These are phyloP conservation scores for Hansenula sp. DNA, from an alignment of 1,139 yeast species.

Conservation along the genomic window DNA sequence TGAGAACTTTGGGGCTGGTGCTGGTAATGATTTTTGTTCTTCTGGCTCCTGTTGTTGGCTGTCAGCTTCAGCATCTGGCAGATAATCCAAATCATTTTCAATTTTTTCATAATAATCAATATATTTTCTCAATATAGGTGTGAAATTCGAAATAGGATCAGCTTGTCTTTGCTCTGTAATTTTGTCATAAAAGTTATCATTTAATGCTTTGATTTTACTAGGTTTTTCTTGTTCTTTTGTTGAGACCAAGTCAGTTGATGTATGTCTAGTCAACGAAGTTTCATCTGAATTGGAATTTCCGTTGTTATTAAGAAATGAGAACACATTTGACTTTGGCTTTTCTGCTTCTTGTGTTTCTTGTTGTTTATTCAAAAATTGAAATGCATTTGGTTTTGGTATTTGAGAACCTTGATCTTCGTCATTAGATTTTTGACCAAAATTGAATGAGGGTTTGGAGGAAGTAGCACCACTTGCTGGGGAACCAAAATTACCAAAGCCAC, in stretches of 20 bases:
- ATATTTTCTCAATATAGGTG: slow-evolving; percentile 57
- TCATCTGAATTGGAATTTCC: background rate
- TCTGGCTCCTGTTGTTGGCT: slow-evolving; percentile 7
- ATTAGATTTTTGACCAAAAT: slow-evolving; percentile 9
- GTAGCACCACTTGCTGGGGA: slow-evolving; percentile 1
- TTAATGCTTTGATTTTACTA: slow-evolving; percentile 60
- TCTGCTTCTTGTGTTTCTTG: slow-evolving; percentile 3
- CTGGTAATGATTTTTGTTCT: slow-evolving; percentile 8
- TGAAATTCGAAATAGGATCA: slow-evolving; percentile 56
- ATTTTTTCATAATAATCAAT: slow-evolving; percentile 48
- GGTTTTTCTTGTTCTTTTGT: slow-evolving; percentile 18
- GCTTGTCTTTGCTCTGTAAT: slow-evolving; percentile 39
- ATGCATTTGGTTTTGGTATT: slow-evolving; percentile 9
- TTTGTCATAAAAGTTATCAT: slow-evolving; percentile 55
- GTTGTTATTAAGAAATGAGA: slow-evolving; percentile 5
- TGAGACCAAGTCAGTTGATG: slow-evolving; percentile 5
- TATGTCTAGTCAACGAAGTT: slow-evolving; percentile 3
- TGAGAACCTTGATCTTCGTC: background rate
- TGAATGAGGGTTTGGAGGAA: slow-evolving; percentile 18
- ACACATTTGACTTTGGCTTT: slow-evolving; percentile 3
- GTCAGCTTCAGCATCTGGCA: slow-evolving; percentile 21
- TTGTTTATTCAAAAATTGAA: slow-evolving; percentile 5
- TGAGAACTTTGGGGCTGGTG: slow-evolving; percentile 10
- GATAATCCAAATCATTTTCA: slow-evolving; percentile 22
- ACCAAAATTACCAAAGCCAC: slow-evolving; percentile 8